phyloP scores from a whole-genome alignment of 139 green algal genomes.

The Zygnema cylindricum region DNA sequence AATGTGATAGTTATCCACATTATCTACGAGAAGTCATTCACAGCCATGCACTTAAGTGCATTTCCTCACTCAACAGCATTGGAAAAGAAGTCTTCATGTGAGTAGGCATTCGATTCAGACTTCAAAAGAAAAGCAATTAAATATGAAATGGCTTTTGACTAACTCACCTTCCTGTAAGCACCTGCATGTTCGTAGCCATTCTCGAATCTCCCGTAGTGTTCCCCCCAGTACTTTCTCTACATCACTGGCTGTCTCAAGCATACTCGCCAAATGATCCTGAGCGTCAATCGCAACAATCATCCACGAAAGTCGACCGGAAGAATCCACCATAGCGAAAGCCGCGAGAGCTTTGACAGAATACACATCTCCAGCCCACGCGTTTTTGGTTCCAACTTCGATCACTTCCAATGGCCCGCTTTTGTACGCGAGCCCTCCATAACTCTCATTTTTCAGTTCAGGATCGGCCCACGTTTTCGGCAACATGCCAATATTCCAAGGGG shows the following conservation, averaged over 20 bases:
- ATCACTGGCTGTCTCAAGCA: slow-evolving; percentile 18
- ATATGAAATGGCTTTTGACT: too few species aligned
- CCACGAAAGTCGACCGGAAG: slow-evolving; percentile 5
- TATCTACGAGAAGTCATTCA: too few species aligned
- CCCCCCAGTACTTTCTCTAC: slow-evolving; percentile 2
- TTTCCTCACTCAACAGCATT: too few species aligned
- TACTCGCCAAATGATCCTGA: neutral
- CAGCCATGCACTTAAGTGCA: too few species aligned
- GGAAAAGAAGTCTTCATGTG: too few species aligned
- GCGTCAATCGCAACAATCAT: slow-evolving; percentile 5
- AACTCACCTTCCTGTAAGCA: slow-evolving; percentile 27
- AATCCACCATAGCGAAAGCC: slow-evolving; percentile 18
- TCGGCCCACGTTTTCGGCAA: slow-evolving; percentile 39
- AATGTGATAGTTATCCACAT: too few species aligned
- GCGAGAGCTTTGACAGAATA: slow-evolving; percentile 26
- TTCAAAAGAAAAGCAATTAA: too few species aligned
- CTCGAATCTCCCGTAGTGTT: slow-evolving; percentile 26
- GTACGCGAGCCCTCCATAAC: slow-evolving; percentile 21
- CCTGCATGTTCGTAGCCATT: slow-evolving; percentile 36
- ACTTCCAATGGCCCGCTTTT: slow-evolving; percentile 19
- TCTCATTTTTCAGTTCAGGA: slow-evolving; percentile 10
- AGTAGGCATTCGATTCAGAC: too few species aligned
- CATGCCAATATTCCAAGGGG: slow-evolving; percentile 40
- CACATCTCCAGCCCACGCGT: neutral
- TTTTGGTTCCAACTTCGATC: neutral